Evolutionary conservation across 2,329 filamentous ascomycete genomes (phyloP), one percentile per base, ranked within the genome.

Genomic region (Clonostachys rhizophaga): DNA sequence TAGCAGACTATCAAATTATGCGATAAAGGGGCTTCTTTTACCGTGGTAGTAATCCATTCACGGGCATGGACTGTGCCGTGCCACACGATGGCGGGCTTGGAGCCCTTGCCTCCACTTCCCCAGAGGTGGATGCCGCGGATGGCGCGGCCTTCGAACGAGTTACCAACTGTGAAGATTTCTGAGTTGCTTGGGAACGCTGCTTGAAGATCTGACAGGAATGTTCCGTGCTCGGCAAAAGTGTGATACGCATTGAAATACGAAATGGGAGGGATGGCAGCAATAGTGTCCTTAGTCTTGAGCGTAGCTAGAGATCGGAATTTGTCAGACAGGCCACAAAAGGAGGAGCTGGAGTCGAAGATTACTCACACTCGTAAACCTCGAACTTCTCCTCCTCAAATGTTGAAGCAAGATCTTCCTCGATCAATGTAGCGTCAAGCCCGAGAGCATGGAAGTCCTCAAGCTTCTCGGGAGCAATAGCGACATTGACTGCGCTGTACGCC

Each of bases 81-180:
- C 56, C 76, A 73, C 39, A 83, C 67, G 39, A 81, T 61, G 13
- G 75, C 79, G 2, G 76, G 76, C 51, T 76, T 77, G 18, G 54
- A 59, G 24, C 72, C 70, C 43, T 65, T 67, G 2, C 69, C 68
- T 3, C 57, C 56, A 43, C 57, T 65, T 3, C 78, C 79, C 62
- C 69, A 82, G 45, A 83, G 66, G 50, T 81, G 78, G 41, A 83
- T 64, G 0, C 84, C 87, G 10, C 78, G 76, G 46, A 92, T 89
- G 46, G 64, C 51, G 36, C 72, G 67, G 3, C 74, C 74, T 44
- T 76, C 58, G 34, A 66, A 59, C 0, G 75, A 77, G 17, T 58
- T 67, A 4, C 79, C 79, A 3, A 71, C 64, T 4, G 64, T 67
- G 34, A 81, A 67, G 13, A 79, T 59, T 48, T 76, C 68, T 0